phyloP scores from a whole-genome alignment of 2,329 filamentous ascomycete genomes.

The Pseudocercospora fijiensis region DNA sequence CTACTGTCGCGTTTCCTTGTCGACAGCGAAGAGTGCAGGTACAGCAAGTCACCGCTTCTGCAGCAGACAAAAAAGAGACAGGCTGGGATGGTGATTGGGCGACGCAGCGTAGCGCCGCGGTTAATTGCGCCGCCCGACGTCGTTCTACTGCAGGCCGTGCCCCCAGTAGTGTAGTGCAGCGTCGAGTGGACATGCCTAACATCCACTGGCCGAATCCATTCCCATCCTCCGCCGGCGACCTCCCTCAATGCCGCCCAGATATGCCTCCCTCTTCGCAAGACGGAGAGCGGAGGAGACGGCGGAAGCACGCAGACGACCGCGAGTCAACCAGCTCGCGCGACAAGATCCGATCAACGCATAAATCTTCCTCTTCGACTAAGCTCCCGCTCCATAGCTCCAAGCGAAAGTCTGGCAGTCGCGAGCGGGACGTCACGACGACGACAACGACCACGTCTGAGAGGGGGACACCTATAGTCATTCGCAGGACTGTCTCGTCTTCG shows the following conservation, averaged over 20 bases:
- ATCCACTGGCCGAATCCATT: constrained; percentile 2
- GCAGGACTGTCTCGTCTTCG: constrained; percentile 19
- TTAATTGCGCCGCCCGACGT: background rate
- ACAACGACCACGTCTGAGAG: constrained; percentile 11
- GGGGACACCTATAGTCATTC: constrained; percentile 7
- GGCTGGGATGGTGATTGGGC: background rate
- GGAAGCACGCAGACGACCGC: constrained; percentile 33
- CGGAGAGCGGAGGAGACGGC: constrained; percentile 32
- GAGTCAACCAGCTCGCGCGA: constrained; percentile 32
- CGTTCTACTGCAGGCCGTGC: too few species aligned
- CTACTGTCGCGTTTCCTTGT: background rate
- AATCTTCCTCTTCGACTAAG: constrained; percentile 33
- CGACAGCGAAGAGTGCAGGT: background rate
- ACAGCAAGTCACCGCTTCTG: background rate
- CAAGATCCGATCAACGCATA: constrained; percentile 31
- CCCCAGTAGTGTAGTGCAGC: background rate
- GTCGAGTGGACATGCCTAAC: background rate
- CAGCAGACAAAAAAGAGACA: background rate
- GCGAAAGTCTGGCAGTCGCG: constrained; percentile 30
- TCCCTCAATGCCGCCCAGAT: constrained; percentile 18
- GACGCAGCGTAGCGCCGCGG: background rate
- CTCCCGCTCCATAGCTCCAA: constrained; percentile 24
- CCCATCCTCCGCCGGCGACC: constrained; percentile 4
- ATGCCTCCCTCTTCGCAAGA: constrained; percentile 23
- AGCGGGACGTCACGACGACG: constrained; percentile 29